Evolutionary conservation across 169 alveolate genomes (phyloP), one percentile per base, ranked within the genome.

Genomic region (Plasmodium vivax): DNA sequence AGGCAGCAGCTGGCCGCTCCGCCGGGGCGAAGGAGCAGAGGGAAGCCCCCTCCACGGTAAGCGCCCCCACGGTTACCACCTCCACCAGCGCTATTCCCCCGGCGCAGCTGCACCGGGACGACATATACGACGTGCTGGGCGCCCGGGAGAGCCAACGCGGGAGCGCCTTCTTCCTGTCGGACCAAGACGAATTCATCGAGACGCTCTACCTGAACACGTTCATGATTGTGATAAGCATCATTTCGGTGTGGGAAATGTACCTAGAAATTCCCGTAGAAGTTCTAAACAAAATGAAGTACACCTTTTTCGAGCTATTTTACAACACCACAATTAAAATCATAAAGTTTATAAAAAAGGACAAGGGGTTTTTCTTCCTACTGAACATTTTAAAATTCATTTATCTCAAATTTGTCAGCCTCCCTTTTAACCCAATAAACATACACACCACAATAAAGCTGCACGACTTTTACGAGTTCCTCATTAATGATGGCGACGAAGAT

Each of bases 231-330:
- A 92, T 92, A 38, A 92, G 82, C n/a, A 58, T 92, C 30, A 43
- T 92, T 72, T 92, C 81, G 9, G 80, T 79, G 56, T 92, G 95
- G 95, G 95, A 92, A 82, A 16, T 81, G 56, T 82, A 45, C 38
- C 77, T 92, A 41, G 95, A 92, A 92, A 82, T 92, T 23, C 95
- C 95, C 34, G 32, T 41, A 45, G 82, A 92, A 43, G 85, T 92
- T 36, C 77, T 92, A 32, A 92, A 81, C 47, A 92, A 81, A 82
- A 92, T 92, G 95, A 92, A 83, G 84, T 92, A 92, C 27, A 92
- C 92, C 16, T 92, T 92, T 92, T 92, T 92, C 75, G 95, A 92
- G 79, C 77, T 92, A 73, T 83, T 82, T 72, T 92, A 92, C 79
- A 92, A 92, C 75, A 92, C 92, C 14, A 92, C 92, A 19, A 92